Evolutionary conservation across 495 filamentous ascomycete genomes (phyloP), one percentile per base, ranked within the genome.

Genomic region (Podospora australis): DNA sequence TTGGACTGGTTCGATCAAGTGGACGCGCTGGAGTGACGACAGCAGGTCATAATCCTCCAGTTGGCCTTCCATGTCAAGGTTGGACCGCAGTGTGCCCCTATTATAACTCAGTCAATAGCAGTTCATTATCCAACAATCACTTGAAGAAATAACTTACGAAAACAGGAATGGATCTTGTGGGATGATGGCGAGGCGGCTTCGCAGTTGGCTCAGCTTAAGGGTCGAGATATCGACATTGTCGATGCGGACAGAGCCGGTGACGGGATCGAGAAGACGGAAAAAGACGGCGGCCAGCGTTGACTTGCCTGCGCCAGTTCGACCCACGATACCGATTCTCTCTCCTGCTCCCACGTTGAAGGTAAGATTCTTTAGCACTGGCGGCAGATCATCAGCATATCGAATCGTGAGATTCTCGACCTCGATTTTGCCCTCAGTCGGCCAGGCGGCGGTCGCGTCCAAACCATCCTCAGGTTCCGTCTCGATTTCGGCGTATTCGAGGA

Each of bases 141-240:
- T 17, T 5, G 9, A 35, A 40, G 34, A 38, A 28, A 47, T 13
- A 16, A 16, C 53, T 53, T 46, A 56, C 55, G 69, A 67, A 25
- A 78, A 74, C 1, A 80, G 47, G n/a, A 77, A 66, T 1, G 77
- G 73, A 35, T 79, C 74, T 44, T 80, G 77, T 0, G 75, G 71
- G 24, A 80, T 78, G 30, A 78, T 73, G 2, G 70, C 74, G 0
- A 80, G 54, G 3, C 73, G 63, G 9, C 59, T 68, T 4, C 77
- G 72, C 22, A 80, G 62, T 14, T 70, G 65, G n/a, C 62, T 54
- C 10, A 78, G 64, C 38, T 66, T 70, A 40, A 79, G 47, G 1
- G 55, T 69, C 2, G 66, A 62, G 40, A 78, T 74, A 50, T 80
- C 70, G 8, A 79, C 29, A 7, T 71, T 71, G 43, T 79, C 74